Percentiles rank a stretch among this genome's conserved stretches.
phyloP scores from a whole-genome alignment of 495 filamentous ascomycete genomes.

The Penicillium robsamsonii region DNA sequence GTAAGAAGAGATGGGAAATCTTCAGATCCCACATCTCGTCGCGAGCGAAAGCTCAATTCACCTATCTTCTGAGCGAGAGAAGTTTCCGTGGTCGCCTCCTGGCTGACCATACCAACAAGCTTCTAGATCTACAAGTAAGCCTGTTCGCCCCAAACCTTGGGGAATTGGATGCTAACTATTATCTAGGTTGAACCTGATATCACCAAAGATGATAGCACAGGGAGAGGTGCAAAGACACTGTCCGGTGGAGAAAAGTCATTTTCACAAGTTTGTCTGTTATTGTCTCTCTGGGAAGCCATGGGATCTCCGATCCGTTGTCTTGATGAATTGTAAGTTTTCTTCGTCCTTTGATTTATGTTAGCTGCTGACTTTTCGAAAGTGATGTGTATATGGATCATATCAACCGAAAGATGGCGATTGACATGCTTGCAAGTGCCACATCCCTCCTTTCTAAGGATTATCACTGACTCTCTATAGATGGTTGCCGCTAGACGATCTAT shows the following conservation, averaged over 20 bases:
- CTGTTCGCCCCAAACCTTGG: background rate
- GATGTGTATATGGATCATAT: slow-evolving; percentile 99
- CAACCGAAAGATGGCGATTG: slow-evolving; percentile 89
- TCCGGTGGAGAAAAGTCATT: slow-evolving; percentile 98
- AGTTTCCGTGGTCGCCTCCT: slow-evolving; percentile 79
- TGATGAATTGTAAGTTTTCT: slow-evolving; percentile 76
- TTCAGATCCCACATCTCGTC: slow-evolving; percentile 83
- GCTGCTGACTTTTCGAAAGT: slow-evolving; percentile 38
- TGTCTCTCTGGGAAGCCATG: slow-evolving; percentile 98
- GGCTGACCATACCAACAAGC: slow-evolving; percentile 70
- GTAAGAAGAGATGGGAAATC: slow-evolving; percentile 70
- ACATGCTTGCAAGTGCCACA: slow-evolving; percentile 76
- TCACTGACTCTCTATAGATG: slow-evolving; percentile 54
- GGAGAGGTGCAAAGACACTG: slow-evolving; percentile 82
- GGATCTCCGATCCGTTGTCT: slow-evolving; percentile 89
- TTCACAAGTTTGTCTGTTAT: slow-evolving; percentile 88
- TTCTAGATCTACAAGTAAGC: slow-evolving; percentile 70
- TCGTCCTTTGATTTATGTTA: background rate
- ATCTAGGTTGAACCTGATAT: slow-evolving; percentile 72
- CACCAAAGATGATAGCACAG: slow-evolving; percentile 60
- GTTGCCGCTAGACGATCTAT: slow-evolving; percentile 77
- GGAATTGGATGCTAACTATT: slow-evolving; percentile 10
- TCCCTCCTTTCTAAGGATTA: background rate
- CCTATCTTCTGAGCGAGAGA: slow-evolving; percentile 81
- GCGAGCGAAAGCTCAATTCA: slow-evolving; percentile 81